phyloP scores from a whole-genome alignment of 2,329 filamentous ascomycete genomes.

The Fusarium anguioides region DNA sequence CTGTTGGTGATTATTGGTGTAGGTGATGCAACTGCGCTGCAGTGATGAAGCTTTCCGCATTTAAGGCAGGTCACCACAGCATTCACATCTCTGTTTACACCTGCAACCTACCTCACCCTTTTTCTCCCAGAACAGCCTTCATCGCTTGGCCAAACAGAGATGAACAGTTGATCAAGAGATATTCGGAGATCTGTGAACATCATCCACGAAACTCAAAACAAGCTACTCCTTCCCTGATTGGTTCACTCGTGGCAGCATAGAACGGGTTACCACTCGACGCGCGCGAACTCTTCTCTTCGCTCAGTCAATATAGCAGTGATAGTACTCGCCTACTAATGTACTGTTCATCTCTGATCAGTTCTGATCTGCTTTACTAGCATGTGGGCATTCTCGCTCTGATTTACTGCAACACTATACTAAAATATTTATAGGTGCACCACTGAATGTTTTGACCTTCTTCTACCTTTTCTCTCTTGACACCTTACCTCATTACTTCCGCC shows the following conservation, averaged over 20 bases:
- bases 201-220: no score
- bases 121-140: neutral
- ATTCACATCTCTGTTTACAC: neutral
- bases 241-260: no score
- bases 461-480: neutral
- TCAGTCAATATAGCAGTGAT: neutral
- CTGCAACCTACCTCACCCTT: neutral
- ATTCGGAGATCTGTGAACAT: neutral
- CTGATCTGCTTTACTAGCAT: neutral
- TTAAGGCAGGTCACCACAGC: no score
- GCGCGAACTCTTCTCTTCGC: neutral
- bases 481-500: neutral
- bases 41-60: neutral
- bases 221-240: no score
- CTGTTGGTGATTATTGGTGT: neutral
- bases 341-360: neutral
- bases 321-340: constrained; percentile 1
- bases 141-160: neutral
- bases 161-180: neutral
- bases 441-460: neutral
- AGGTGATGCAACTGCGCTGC: neutral
- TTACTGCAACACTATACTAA: neutral
- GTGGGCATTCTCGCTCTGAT: neutral
- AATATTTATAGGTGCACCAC: neutral
- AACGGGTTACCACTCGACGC: neutral